A percentile compares a stretch with the other conserved stretches of the same genome.
Conservation (phyloP, 73 alveolate species). For the Paramecium pentaurelia region DNA sequence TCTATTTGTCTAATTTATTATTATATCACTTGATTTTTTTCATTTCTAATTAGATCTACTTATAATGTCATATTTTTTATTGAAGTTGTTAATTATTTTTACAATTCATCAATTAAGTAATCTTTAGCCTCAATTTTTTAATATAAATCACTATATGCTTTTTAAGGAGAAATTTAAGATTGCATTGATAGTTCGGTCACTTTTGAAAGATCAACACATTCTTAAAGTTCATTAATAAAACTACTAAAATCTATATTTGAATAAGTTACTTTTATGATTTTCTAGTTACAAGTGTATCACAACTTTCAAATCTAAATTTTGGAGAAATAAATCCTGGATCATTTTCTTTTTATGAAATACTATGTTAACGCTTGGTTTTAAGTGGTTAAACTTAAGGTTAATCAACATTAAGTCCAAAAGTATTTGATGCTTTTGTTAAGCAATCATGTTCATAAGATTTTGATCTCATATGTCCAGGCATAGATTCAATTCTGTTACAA, state of each 20-base stretch:
- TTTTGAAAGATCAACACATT: conserved; percentile 6
- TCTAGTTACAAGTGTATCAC: neutral
- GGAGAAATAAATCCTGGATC: conserved; percentile 47
- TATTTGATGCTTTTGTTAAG: conserved; percentile 10
- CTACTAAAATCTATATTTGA: neutral
- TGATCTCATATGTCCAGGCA: conserved; percentile 29
- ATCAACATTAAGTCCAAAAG: conserved; percentile 1
- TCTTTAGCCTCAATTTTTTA: conserved; percentile 10
- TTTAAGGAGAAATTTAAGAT: neutral
- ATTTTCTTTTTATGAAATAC: conserved; percentile 24
- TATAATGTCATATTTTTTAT: neutral
- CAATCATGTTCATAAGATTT: conserved; percentile 36
- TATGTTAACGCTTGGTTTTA: neutral
- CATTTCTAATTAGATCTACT: neutral
- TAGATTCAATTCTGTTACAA: neutral
- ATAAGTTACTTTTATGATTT: neutral
- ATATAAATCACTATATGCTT: neutral
- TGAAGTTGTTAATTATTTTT: neutral
- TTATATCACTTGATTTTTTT: neutral
- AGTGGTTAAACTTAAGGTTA: neutral
- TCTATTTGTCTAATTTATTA: neutral
- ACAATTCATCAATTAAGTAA: neutral
- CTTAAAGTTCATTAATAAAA: neutral
- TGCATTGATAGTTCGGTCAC: conserved; percentile 24
- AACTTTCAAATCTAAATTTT: neutral